These are phyloP conservation scores for Immersiporthe knoxdaviesiana DNA, from an alignment of 2,329 filamentous ascomycete species.

Conservation along the genomic window DNA sequence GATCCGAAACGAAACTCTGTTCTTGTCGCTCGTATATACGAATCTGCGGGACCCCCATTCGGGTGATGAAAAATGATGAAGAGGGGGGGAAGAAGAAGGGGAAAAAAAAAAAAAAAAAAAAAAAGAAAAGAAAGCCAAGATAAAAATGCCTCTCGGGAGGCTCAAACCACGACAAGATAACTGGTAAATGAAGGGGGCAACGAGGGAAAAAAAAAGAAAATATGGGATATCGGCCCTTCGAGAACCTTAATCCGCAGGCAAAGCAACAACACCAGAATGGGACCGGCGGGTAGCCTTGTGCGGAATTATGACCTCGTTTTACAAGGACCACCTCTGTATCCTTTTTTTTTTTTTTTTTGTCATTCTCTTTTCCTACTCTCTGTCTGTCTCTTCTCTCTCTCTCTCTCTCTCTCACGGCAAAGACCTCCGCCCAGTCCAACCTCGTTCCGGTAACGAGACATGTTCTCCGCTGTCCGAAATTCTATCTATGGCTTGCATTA, in stretches of 20 bases:
- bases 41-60: background rate
- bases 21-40: background rate
- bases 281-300: background rate
- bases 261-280: background rate
- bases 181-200: background rate
- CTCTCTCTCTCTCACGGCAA: background rate
- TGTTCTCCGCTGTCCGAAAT: background rate
- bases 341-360: too few relatives aligned
- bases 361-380: too few relatives aligned
- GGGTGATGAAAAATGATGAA: background rate
- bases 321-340: background rate
- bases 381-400: too few relatives aligned
- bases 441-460: background rate
- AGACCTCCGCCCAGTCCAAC: background rate
- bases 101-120: too few relatives aligned
- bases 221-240: background rate
- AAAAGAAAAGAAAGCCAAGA: too few relatives aligned
- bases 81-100: too few relatives aligned
- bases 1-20: slow-evolving; percentile 10
- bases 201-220: background rate
- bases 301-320: background rate
- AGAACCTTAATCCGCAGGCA: background rate
- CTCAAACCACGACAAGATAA: background rate
- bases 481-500: background rate
- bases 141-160: background rate